Base-by-base conservation (phyloP, 768 basidiomycete species). In the Phaeotremella skinneri region DNA sequence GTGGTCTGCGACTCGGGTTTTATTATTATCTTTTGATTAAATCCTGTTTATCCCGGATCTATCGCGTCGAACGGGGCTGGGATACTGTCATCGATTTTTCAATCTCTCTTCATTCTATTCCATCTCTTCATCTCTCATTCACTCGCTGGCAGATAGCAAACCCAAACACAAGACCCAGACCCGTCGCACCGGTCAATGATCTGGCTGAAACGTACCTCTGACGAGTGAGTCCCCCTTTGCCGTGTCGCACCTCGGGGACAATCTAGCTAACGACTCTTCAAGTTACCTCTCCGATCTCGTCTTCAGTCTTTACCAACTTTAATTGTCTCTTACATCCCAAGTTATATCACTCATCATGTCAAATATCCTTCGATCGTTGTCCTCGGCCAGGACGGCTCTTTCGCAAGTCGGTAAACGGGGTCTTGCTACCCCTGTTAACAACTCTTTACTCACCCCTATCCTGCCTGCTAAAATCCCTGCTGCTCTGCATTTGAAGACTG, bases 401-500 rank as follows among this genome's bases (percentile, higher is more conserved):
- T 5, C 47, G 54, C 53, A 70, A 62, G 56, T n/a, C n/a, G n/a
- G n/a, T 37, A 7, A 17, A 37, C 65, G 75, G 31, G 50, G 57
- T 5, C 64, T 74, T 47, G 73, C 75, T 30, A 69, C 73, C 2
- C 69, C 75, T 21, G 41, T 50, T 2, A n/a, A 52, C 17, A 49
- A 55, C 32, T 52, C 50, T 26, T 62, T 75, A 16, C 62, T 67
- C 48, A 67, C 67, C 9, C 70, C 70, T 16, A 61, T 76, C 39
- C 49, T 78, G 14, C 72, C 74, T 2, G 59, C 72, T 29, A 68
- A 70, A 49, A 61, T 75, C 23, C 93, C 94, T 13, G 96, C 93
- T 4, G 82, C 85, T 1, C 82, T 99, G 26, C 93, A 97, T 79
- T 83, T 99, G 50, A 92, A 93, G 79, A 86, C 89, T 16, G 96